Evolutionary conservation across 257 asterid species (phyloP).

Genomic region (Knoxia roxburghii): DNA sequence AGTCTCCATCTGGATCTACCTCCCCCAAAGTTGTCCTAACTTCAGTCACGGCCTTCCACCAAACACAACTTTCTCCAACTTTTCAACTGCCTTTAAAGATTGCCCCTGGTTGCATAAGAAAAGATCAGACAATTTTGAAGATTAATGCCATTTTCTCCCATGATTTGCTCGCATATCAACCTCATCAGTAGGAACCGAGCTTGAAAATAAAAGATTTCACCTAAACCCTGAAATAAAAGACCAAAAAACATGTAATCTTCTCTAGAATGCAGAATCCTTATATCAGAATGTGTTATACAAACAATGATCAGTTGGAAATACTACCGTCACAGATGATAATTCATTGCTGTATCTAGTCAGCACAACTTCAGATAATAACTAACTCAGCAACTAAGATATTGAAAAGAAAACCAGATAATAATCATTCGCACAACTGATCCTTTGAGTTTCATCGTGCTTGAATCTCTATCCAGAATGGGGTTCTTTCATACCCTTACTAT

Average conservation of each 20-base stretch:
- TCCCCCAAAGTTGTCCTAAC: slow-evolving; percentile 25
- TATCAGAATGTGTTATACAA: not conserved
- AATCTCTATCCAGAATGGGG: too few relatives aligned
- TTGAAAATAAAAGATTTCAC: slow-evolving; percentile 29
- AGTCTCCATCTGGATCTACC: slow-evolving; percentile 36
- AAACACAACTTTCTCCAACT: slow-evolving; percentile 15
- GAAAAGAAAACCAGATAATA: not conserved
- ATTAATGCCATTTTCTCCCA: slow-evolving; percentile 6
- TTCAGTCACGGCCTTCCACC: slow-evolving; percentile 23
- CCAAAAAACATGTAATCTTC: slow-evolving; percentile 3
- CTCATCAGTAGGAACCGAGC: slow-evolving; percentile 31
- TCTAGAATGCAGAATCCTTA: not conserved
- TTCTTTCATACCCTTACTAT: not conserved
- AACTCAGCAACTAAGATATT: not conserved
- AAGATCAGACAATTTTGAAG: slow-evolving; percentile 22
- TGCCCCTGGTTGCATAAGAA: slow-evolving; percentile 27
- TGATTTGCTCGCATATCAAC: slow-evolving; percentile 5
- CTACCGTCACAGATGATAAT: not conserved
- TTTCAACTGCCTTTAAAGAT: slow-evolving; percentile 31
- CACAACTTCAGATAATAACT: not conserved
- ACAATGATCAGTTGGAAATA: not conserved
- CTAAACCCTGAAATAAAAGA: slow-evolving; percentile 28
- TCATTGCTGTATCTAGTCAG: not conserved
- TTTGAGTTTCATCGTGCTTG: not conserved
- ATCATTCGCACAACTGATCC: not conserved